Percentiles rank a stretch among this genome's conserved stretches.
Evolutionary conservation across 169 alveolate species (phyloP).

Genomic region (Cryptosporidium muris): DNA sequence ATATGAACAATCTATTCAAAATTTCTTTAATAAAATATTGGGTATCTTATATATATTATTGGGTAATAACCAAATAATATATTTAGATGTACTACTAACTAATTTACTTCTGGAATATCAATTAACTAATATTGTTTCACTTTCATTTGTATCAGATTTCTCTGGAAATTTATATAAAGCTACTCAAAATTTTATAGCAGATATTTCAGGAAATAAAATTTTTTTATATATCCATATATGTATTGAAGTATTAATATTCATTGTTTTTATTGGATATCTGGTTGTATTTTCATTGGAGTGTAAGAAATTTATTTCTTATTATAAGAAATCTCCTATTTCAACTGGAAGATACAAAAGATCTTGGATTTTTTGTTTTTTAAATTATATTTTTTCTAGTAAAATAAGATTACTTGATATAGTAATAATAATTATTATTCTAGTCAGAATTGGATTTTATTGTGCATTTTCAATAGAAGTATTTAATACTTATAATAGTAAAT

Average conservation of each 20-base stretch:
- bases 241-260: constrained; percentile 24
- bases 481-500: no score
- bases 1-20: neutral
- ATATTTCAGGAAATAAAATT: neutral
- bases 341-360: constrained; percentile 35
- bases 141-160: constrained; percentile 3
- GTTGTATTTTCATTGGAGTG: constrained; percentile 47
- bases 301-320: constrained; percentile 22
- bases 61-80: constrained; percentile 4
- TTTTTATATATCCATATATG: constrained; percentile 8
- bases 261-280: constrained; percentile 15
- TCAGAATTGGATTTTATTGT: constrained; percentile 6
- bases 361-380: constrained; percentile 28
- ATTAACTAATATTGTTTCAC: constrained; percentile 7
- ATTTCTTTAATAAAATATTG: constrained; percentile 1
- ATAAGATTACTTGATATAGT: constrained; percentile 24
- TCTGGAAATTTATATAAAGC: constrained; percentile 5
- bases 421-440: constrained; percentile 24
- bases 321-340: constrained; percentile 32
- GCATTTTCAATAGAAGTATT: neutral
- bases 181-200: constrained; percentile 7
- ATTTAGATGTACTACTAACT: constrained; percentile 41
- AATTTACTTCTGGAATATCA: constrained; percentile 38
- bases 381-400: constrained; percentile 38
- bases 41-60: constrained; percentile 9